Percentiles rank a stretch among this genome's conserved stretches.
phyloP scores from a whole-genome alignment of 495 filamentous ascomycete genomes.

The Aspergillus ellipticus region DNA sequence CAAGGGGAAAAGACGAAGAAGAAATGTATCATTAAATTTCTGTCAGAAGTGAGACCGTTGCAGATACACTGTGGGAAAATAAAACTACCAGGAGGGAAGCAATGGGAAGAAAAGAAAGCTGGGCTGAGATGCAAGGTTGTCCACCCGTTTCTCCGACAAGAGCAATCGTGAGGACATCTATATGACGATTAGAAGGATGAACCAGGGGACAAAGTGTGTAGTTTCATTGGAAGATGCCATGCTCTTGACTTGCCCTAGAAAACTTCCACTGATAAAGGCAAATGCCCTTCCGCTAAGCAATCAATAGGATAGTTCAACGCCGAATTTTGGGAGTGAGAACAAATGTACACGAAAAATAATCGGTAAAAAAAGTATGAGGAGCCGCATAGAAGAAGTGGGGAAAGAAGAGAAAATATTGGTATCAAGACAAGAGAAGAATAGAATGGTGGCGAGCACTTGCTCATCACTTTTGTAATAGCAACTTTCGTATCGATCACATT shows the following conservation, averaged over 20 bases:
- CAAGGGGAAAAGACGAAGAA: no score
- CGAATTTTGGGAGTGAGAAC: conserved; percentile 2
- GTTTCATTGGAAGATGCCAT: not conserved
- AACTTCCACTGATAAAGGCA: not conserved
- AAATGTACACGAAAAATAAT: not conserved
- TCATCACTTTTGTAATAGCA: conserved; percentile 5
- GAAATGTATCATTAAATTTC: no score
- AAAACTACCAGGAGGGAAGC: not conserved
- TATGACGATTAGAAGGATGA: not conserved
- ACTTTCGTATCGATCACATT: not conserved
- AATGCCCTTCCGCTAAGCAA: not conserved
- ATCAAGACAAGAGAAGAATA: conserved; percentile 16
- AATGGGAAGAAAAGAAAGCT: not conserved
- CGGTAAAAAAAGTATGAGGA: not conserved
- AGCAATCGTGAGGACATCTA: not conserved
- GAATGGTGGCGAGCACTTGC: conserved; percentile 9
- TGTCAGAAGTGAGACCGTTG: no score
- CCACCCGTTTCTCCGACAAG: not conserved
- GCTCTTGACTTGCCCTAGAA: not conserved
- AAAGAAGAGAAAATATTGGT: conserved; percentile 10
- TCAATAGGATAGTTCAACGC: conserved; percentile 4
- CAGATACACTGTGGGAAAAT: not conserved
- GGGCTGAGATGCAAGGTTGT: not conserved
- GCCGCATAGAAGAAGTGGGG: conserved; percentile 2
- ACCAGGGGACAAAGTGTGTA: not conserved